A percentile compares a stretch with the other conserved stretches of the same genome.
phyloP scores from a whole-genome alignment of 768 basidiomycete genomes.

The Neoboletus subvelutipes region DNA sequence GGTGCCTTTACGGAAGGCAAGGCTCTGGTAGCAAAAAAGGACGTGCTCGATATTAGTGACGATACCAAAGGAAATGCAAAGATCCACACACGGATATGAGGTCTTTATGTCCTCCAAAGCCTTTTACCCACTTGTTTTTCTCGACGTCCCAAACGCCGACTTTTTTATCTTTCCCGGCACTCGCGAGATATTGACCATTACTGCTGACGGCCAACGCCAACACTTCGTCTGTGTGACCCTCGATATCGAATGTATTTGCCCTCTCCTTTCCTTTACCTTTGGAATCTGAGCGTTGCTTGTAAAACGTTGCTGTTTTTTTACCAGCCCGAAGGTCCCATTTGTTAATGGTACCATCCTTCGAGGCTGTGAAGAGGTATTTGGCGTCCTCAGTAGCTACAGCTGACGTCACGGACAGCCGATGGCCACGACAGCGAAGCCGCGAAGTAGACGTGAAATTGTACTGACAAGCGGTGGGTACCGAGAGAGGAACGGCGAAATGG shows the following conservation, averaged over 20 bases:
- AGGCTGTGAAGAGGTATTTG: slow-evolving; percentile 78
- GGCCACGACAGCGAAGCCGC: slow-evolving; percentile 64
- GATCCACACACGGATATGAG: slow-evolving; percentile 58
- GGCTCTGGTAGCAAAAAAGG: slow-evolving; percentile 41
- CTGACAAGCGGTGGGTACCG: slow-evolving; percentile 33
- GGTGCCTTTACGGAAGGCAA: slow-evolving; percentile 77
- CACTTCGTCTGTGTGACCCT: slow-evolving; percentile 88
- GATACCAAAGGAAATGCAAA: slow-evolving; percentile 39
- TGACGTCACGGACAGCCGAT: slow-evolving; percentile 78
- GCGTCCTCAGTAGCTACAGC: slow-evolving; percentile 75
- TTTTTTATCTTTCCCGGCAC: slow-evolving; percentile 80
- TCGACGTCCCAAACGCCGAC: slow-evolving; percentile 86
- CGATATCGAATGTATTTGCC: slow-evolving; percentile 43
- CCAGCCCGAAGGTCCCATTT: slow-evolving; percentile 80
- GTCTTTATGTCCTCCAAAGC: slow-evolving; percentile 78
- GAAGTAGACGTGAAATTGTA: slow-evolving; percentile 49
- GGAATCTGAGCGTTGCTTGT: slow-evolving; percentile 53
- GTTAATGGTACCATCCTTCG: slow-evolving; percentile 88
- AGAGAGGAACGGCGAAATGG: neutral
- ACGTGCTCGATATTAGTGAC: neutral
- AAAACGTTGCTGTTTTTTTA: slow-evolving; percentile 54
- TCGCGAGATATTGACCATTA: slow-evolving; percentile 83
- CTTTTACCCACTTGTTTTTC: slow-evolving; percentile 72
- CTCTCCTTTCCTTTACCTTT: slow-evolving; percentile 61
- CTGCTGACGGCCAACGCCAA: slow-evolving; percentile 79